Conservation (phyloP, 441 rosid species). For the Arabidopsis hybrid region DNA sequence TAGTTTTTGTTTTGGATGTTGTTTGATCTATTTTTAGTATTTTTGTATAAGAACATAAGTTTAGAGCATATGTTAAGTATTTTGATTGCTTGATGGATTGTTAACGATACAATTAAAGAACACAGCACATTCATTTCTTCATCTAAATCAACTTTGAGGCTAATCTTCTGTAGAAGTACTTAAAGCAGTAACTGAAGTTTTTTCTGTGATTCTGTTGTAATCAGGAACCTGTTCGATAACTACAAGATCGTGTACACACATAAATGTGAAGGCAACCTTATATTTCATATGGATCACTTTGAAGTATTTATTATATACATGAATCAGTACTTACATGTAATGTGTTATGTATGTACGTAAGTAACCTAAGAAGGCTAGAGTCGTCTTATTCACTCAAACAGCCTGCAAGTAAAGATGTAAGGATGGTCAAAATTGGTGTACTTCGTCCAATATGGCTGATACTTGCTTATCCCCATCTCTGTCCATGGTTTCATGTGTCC, state of each 20-base stretch:
- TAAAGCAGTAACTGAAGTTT: no score
- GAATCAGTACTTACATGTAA: neutral
- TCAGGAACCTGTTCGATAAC: no score
- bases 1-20: neutral
- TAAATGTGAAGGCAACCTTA: slow-evolving; percentile 5
- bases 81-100: no score
- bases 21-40: neutral
- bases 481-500: slow-evolving; percentile 98
- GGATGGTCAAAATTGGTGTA: slow-evolving; percentile 76
- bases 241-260: neutral
- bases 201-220: no score
- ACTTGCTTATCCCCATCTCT: slow-evolving; percentile 83
- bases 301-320: slow-evolving; percentile 12
- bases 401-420: slow-evolving; percentile 66
- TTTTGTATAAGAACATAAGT: no score
- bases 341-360: slow-evolving; percentile 13
- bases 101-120: no score
- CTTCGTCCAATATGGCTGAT: slow-evolving; percentile 78
- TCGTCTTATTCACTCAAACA: slow-evolving; percentile 25
- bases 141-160: no score
- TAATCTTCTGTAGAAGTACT: no score
- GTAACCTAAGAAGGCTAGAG: slow-evolving; percentile 13
- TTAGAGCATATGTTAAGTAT: no score
- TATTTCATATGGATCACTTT: slow-evolving; percentile 17
- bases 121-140: no score